Evolutionary conservation across 1,284 basidiomycete genomes (phyloP), one percentile per base, ranked within the genome.

Genomic region (Leccinum holopus): DNA sequence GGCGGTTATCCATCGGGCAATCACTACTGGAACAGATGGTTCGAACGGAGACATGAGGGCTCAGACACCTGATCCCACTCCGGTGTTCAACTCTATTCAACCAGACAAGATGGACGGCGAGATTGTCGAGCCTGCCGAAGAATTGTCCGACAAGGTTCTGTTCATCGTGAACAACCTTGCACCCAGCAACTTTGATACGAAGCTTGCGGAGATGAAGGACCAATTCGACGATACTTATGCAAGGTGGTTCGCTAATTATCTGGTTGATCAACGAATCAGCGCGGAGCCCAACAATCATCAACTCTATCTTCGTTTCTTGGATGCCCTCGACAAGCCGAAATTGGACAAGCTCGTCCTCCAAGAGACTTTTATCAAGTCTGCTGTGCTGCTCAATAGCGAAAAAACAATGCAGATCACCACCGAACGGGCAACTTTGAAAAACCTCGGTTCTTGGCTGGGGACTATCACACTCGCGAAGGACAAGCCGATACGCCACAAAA

Each of bases 111-210:
- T 88, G 35, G 82, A 88, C 35, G 82, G 84, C 37, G 85, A 86
- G 62, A 81, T 91, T 25, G 80, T 84, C 57, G 78, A 82, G 59
- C 97, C 97, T 3, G 86, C 91, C 18, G 94, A 98, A 74, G 92
- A 93, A 67, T 79, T 91, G 25, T 94, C 95, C 25, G 97, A 99
- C 82, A 90, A 90, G 71, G 95, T 99, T 68, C 82, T 99, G 57
- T 99, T 99, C 82, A 95, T 98, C 70, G 89, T 99, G 78, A 99
- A 99, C 81, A 98, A 99, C 70, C 85, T 99, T 59, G 95, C 97
- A 1, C 92, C 94, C 3, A 93, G 83, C 77, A 99, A 99, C 75
- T 94, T 98, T 67, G 94, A 96, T 49, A 73, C 83, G 35, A 98
- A 98, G 77, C 79, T 95, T 39, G 76, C 79, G 51, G 95, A 97